Evolutionary conservation across 75 land plant species (phyloP).

Genomic region (Pinus taeda): DNA sequence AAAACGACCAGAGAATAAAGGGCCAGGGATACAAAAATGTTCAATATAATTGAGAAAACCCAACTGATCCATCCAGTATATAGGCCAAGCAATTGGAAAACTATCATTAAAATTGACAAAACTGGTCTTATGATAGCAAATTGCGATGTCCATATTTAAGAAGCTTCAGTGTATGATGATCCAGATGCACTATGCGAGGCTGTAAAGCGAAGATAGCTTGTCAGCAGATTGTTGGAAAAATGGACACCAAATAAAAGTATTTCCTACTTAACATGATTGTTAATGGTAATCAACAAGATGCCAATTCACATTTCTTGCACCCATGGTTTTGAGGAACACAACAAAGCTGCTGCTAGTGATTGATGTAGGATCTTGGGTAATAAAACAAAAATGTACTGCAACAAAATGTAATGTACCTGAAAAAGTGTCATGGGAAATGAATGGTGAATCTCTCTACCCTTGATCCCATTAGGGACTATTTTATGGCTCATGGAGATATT

Average conservation of each 20-base stretch:
- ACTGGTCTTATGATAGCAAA: slow-evolving; percentile 89
- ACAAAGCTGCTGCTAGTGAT: not conserved
- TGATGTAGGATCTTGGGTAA: not conserved
- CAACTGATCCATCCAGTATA: slow-evolving; percentile 77
- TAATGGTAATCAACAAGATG: not conserved
- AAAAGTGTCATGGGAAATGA: slow-evolving; percentile 89
- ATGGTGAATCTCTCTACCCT: slow-evolving; percentile 90
- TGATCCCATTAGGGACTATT: slow-evolving; percentile 95
- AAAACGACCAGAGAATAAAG: slow-evolving; percentile 84
- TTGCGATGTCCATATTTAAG: slow-evolving; percentile 98
- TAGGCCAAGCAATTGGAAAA: slow-evolving; percentile 67
- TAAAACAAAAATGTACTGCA: not conserved
- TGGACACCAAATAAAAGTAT: not conserved
- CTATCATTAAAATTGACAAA: slow-evolving; percentile 78
- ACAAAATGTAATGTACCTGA: slow-evolving; percentile 74
- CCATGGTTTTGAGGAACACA: not conserved
- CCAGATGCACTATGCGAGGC: slow-evolving; percentile 73
- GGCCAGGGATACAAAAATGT: slow-evolving; percentile 85
- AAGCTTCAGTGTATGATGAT: slow-evolving; percentile 62
- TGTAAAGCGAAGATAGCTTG: slow-evolving; percentile 27
- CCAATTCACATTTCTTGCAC: not conserved
- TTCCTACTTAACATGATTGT: not conserved
- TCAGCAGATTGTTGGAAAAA: slow-evolving; percentile 1
- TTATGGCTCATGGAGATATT: slow-evolving; percentile 80
- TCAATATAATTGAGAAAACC: slow-evolving; percentile 76